Evolutionary conservation across 345 rosid genomes (phyloP).

Genomic region (Sapria himalayana): DNA sequence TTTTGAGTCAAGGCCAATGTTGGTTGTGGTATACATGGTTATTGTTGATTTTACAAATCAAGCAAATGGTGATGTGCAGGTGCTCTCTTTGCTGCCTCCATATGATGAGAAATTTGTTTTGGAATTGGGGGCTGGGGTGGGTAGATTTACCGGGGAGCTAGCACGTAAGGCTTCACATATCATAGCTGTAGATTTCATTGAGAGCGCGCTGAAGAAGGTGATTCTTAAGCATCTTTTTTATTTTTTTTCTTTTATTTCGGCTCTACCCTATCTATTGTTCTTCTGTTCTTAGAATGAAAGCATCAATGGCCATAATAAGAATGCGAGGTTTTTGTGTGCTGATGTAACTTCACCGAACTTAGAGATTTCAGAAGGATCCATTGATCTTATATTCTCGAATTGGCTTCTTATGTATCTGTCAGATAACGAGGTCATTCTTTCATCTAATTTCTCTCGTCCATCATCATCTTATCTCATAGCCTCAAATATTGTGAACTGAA

Average conservation of each 20-base stretch:
- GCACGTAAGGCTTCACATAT: conserved; percentile 62
- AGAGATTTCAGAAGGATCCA: conserved; percentile 35
- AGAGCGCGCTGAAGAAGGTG: conserved; percentile 70
- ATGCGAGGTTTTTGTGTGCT: conserved; percentile 64
- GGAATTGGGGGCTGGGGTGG: conserved; percentile 94
- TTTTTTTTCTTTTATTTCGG: conserved; percentile 6
- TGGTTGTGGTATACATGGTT: too few species aligned
- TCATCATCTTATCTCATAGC: background rate
- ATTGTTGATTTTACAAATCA: too few species aligned
- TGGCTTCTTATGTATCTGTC: conserved; percentile 98
- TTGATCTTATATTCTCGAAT: conserved; percentile 77
- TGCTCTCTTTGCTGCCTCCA: conserved; percentile 65
- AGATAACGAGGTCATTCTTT: conserved; percentile 47
- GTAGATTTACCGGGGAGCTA: conserved; percentile 76
- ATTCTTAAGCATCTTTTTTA: conserved; percentile 3
- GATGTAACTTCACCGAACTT: conserved; percentile 68
- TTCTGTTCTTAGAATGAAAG: conserved; percentile 38
- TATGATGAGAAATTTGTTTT: conserved; percentile 51
- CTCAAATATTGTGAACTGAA: too few species aligned
- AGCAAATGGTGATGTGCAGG: conserved; percentile 17
- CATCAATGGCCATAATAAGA: conserved; percentile 57
- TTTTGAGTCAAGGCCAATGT: too few species aligned
- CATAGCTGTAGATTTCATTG: conserved; percentile 76
- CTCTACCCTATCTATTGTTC: too few species aligned
- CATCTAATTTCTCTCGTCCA: too few species aligned